Conservation (phyloP, 2,329 filamentous ascomycete genomes). For the Venturia carpophila region DNA sequence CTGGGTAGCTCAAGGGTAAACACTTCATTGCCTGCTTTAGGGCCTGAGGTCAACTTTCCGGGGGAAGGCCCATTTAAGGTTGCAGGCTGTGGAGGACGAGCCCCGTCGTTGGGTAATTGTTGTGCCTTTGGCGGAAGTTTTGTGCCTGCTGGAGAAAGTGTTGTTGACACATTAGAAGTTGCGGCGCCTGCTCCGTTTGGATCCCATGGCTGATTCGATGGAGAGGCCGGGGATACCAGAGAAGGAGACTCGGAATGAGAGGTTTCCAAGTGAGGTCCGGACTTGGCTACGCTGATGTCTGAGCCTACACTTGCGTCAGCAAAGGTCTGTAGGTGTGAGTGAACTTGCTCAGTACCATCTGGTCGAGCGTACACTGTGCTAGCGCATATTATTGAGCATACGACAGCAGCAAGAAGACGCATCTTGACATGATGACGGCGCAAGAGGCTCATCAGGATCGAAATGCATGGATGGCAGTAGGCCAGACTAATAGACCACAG, state of each 20-base stretch:
- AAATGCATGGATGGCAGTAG: background rate
- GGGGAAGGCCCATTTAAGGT: background rate
- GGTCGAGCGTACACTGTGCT: constrained; percentile 3
- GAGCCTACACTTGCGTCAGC: background rate
- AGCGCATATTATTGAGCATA: constrained; percentile 2
- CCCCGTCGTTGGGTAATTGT: background rate
- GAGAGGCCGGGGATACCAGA: background rate
- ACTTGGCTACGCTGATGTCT: constrained; percentile 1
- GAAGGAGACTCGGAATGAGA: constrained; percentile 5
- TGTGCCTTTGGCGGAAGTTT: background rate
- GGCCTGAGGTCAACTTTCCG: background rate
- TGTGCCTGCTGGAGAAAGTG: background rate
- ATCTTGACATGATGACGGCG: constrained; percentile 11
- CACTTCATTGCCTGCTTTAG: background rate
- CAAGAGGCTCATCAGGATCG: background rate
- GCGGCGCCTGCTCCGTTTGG: background rate
- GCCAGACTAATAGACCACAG: constrained; percentile 6
- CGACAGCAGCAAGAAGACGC: background rate
- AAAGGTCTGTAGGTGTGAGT: background rate
- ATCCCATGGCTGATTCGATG: background rate
- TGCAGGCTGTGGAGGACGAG: background rate
- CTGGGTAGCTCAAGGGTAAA: background rate
- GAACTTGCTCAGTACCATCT: background rate
- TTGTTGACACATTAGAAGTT: background rate
- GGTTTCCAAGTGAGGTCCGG: constrained; percentile 3